A percentile compares a stretch with the other conserved stretches of the same genome.
These are phyloP conservation scores for Diaporthe citriasiana DNA, from an alignment of 2,329 filamentous ascomycete species.

Conservation along the genomic window DNA sequence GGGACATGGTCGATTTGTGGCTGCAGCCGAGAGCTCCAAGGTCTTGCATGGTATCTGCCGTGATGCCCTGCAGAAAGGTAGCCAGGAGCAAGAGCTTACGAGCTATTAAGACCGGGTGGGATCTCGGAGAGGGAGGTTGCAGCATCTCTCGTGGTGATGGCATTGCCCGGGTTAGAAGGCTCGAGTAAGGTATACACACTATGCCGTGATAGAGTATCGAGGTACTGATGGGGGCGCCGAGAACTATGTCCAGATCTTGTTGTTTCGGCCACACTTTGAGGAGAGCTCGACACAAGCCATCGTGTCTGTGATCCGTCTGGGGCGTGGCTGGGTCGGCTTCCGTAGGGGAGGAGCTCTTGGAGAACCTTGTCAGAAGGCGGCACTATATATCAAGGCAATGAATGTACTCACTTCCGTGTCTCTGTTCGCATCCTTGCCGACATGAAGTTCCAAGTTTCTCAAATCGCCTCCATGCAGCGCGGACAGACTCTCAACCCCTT, in stretches of 20 bases:
- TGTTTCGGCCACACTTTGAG: slow-evolving; percentile 55
- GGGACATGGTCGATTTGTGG: slow-evolving; percentile 45
- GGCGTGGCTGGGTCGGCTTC: neutral
- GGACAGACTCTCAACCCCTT: slow-evolving; percentile 51
- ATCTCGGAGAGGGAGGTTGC: slow-evolving; percentile 47
- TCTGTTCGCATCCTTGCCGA: neutral
- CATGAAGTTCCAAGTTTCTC: neutral
- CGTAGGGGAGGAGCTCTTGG: neutral
- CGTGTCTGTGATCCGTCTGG: slow-evolving; percentile 12
- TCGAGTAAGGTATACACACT: slow-evolving; percentile 52
- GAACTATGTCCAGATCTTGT: slow-evolving; percentile 55
- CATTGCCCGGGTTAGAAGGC: slow-evolving; percentile 41
- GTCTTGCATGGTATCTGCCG: slow-evolving; percentile 8
- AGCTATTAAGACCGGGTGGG: slow-evolving; percentile 54
- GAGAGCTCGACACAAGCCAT: slow-evolving; percentile 45
- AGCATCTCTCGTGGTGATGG: slow-evolving; percentile 51
- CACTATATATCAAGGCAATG: neutral
- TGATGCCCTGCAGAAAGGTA: slow-evolving; percentile 49
- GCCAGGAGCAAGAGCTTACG: slow-evolving; percentile 52
- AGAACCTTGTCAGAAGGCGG: neutral
- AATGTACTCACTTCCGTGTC: neutral
- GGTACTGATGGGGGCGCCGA: slow-evolving; percentile 48
- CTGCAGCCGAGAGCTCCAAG: slow-evolving; percentile 42
- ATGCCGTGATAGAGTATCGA: slow-evolving; percentile 54
- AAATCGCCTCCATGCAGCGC: slow-evolving; percentile 32